Base-by-base conservation (phyloP, 106 monocot genomes). In the Dendrobium chrysotoxum region DNA sequence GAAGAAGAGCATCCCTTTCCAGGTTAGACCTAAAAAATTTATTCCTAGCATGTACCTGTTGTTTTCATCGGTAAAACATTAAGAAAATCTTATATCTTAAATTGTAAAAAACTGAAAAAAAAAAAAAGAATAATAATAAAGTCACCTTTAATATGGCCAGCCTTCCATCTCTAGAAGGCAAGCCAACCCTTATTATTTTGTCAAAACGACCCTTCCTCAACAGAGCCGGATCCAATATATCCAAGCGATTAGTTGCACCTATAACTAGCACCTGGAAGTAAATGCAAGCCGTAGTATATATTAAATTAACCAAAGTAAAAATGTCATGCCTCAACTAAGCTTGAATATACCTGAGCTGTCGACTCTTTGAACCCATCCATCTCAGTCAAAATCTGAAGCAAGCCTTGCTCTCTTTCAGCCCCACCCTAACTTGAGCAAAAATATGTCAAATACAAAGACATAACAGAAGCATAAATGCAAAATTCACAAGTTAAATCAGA, bases 301-400 rank as follows among this genome's bases (percentile, higher is more conserved):
- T 75, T 76, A 76, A 76, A 45, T 45, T 76, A 41, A 47, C 40
- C 21, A 47, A 35, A 28, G 44, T 5, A 76, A 76, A 35, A 28
- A 76, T 47, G 47, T 47, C 16, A 74, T n/a, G 41, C 7, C 76
- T 76, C 12, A 47, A 47, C 31, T 11, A 72, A 10, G 1, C 46
- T 20, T 26, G 15, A 47, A 75, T 61, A 75, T 77, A 87, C 93
- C 85, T 94, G 91, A 61, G 94, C 86, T 74, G 91, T 90, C 50
- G 82, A 82, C 78, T 79, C 91, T 82, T 88, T 94, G 78, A 94
- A 94, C 35, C 94, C 94, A 90, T 94, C 94, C 91, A 94, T 85
- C 84, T 94, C 94, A 21, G 94, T 94, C 71, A 94, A 85, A 83
- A 94, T 94, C 77, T 94, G 94, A 88, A 94, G 94, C 83, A 94